Conservation (phyloP, 2,329 filamentous ascomycete species). For the Ceratocystis eucalypticola region DNA sequence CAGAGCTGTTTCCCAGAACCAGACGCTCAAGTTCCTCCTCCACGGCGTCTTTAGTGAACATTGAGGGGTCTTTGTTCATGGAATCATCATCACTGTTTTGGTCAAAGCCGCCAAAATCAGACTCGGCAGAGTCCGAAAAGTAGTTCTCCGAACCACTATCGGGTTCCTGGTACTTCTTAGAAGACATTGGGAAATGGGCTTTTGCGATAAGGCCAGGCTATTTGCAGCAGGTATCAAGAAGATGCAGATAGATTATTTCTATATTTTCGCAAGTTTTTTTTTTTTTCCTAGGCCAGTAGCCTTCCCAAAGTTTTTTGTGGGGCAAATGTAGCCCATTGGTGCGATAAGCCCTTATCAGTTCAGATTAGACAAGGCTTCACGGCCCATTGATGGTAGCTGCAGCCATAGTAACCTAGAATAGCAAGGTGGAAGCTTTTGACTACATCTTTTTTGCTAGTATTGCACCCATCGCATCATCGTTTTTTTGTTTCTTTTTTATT, state of each 20-base stretch:
- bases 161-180: constrained; percentile 10
- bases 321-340: constrained; percentile 7
- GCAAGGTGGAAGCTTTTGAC: constrained; percentile 4
- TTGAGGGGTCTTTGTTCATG: constrained; percentile 19
- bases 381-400: constrained; percentile 1
- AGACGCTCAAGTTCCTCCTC: constrained; percentile 78
- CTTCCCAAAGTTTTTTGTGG: constrained; percentile 17
- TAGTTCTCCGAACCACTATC: constrained; percentile 23
- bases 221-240: background rate
- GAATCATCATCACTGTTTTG: constrained; percentile 23
- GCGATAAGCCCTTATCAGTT: constrained; percentile 17
- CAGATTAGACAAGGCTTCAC: background rate
- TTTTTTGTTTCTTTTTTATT: background rate
- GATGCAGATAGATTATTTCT: background rate
- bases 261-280: constrained; percentile 14
- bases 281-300: constrained; percentile 12
- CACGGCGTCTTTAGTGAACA: constrained; percentile 58
- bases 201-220: background rate
- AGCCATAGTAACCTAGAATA: constrained; percentile 10
- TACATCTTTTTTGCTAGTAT: background rate
- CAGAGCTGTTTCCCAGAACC: constrained; percentile 76
- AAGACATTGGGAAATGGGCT: constrained; percentile 8
- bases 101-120: constrained; percentile 23
- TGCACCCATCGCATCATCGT: background rate
- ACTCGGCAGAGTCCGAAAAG: constrained; percentile 22